Evolutionary conservation across 2,329 filamentous ascomycete species (phyloP).

Genomic region (Phoma sp.): DNA sequence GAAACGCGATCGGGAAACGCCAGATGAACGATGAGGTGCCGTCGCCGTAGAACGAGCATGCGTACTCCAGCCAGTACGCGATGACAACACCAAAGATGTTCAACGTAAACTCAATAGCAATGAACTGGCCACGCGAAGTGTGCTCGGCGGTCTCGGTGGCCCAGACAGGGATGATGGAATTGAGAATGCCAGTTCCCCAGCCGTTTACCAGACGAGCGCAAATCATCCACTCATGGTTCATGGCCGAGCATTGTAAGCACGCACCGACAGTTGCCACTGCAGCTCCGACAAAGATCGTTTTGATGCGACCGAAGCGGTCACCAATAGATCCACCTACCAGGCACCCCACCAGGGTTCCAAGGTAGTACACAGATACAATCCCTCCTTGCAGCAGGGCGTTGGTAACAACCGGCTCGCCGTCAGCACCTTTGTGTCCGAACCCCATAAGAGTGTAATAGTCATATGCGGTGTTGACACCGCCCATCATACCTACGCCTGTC

Average conservation of each 20-base stretch:
- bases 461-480: constrained; percentile 40
- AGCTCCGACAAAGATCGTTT: constrained; percentile 35
- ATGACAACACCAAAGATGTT: constrained; percentile 74
- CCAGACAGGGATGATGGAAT: constrained; percentile 74
- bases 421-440: constrained; percentile 35
- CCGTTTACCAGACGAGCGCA: constrained; percentile 66
- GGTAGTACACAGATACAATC: constrained; percentile 43
- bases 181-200: constrained; percentile 72
- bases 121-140: constrained; percentile 70
- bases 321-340: constrained; percentile 33
- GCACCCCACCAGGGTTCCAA: constrained; percentile 36
- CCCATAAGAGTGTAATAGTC: constrained; percentile 41
- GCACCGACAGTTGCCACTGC: constrained; percentile 56
- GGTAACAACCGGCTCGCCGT: constrained; percentile 31
- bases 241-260: constrained; percentile 67
- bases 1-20: constrained; percentile 73
- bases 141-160: constrained; percentile 73
- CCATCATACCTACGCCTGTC: constrained; percentile 36
- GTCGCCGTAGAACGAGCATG: constrained; percentile 65
- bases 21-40: constrained; percentile 66
- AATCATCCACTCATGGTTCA: constrained; percentile 66
- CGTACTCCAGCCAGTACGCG: constrained; percentile 60
- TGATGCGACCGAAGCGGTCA: constrained; percentile 36
- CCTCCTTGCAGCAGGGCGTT: constrained; percentile 40
- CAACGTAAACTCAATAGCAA: constrained; percentile 74